These are phyloP conservation scores for Tulasnella sp. DNA, from an alignment of 768 basidiomycete species.

Conservation along the genomic window DNA sequence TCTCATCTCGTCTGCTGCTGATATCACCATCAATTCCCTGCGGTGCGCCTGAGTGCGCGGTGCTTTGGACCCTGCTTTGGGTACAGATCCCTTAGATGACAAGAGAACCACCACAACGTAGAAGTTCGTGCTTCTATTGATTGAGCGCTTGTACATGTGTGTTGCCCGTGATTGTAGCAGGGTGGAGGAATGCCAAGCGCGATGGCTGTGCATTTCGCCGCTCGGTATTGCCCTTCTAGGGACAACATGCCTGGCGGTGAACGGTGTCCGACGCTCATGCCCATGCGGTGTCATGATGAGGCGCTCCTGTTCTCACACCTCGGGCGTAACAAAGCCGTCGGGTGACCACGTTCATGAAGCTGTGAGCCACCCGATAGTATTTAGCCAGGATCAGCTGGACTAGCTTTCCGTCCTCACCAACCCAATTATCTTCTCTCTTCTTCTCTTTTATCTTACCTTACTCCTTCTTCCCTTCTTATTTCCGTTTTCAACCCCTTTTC, in stretches of 20 bases:
- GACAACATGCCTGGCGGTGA: not conserved
- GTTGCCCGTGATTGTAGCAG: not conserved
- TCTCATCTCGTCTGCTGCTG: not conserved
- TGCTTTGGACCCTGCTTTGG: not conserved
- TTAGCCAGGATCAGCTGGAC: too few relatives aligned
- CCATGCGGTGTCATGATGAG: not conserved
- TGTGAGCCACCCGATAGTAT: too few relatives aligned
- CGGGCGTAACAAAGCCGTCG: not conserved
- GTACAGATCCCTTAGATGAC: not conserved
- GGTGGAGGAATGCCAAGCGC: too few relatives aligned
- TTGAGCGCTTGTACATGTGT: not conserved
- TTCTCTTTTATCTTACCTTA: too few relatives aligned
- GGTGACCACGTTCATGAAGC: too few relatives aligned
- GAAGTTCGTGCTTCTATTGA: not conserved
- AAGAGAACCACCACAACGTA: not conserved
- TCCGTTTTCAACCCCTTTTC: too few relatives aligned
- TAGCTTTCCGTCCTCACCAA: too few relatives aligned
- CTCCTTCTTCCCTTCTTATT: too few relatives aligned
- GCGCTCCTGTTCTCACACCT: not conserved
- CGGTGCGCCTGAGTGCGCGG: not conserved
- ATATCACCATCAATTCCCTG: not conserved
- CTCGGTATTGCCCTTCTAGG: not conserved
- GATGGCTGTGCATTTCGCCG: not conserved
- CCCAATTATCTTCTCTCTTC: too few relatives aligned
- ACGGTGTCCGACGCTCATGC: not conserved